These are phyloP conservation scores for Eragrostis curvula DNA, from an alignment of 176 grass and related monocot species.

Conservation along the genomic window DNA sequence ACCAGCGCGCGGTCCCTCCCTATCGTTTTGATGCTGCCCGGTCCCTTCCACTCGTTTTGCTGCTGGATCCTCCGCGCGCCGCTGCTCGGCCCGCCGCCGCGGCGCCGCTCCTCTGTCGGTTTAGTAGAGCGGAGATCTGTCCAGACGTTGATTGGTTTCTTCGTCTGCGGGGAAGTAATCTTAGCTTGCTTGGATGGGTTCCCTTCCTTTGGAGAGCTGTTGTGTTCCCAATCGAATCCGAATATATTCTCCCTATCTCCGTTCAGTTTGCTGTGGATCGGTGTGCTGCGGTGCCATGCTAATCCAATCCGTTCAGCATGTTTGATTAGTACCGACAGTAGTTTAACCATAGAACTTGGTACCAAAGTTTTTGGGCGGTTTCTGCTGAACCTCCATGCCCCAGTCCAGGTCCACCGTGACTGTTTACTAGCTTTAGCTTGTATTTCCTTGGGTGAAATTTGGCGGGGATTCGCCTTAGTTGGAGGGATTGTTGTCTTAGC, in stretches of 20 bases:
- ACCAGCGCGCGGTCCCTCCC: not conserved
- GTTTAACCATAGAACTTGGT: not conserved
- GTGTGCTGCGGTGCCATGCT: not conserved
- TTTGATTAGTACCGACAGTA: not conserved
- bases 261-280: not conserved
- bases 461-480: not conserved
- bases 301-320: not conserved
- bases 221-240: not conserved
- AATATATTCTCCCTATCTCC: not conserved
- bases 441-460: not conserved
- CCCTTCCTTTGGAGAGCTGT: not conserved
- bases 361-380: not conserved
- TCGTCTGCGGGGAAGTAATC: not conserved
- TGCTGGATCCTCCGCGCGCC: not conserved
- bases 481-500: not conserved
- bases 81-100: not conserved
- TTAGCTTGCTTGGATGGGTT: constrained; percentile 2
- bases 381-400: not conserved
- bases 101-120: not conserved
- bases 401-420: not conserved
- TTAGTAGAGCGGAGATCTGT: constrained; percentile 3
- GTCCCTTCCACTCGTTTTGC: not conserved
- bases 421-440: constrained; percentile 6
- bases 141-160: not conserved
- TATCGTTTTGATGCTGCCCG: not conserved